These are phyloP conservation scores for Globisporangium orthogonon DNA, from an alignment of 352 stramenopile genomes.

Conservation along the genomic window DNA sequence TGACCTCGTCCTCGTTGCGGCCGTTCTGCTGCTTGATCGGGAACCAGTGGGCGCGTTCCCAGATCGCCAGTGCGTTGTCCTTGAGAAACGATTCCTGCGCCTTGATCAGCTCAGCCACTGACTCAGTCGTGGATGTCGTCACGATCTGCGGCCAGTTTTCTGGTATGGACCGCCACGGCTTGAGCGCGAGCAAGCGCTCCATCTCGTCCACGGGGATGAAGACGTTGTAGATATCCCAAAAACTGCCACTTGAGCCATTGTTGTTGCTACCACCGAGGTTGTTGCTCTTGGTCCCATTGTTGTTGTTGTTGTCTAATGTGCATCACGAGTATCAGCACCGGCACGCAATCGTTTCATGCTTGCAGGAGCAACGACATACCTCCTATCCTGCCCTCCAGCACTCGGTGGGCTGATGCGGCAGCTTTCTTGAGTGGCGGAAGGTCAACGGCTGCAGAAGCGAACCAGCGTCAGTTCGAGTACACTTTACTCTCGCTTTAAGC, in stretches of 20 bases:
- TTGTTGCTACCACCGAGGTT: not conserved
- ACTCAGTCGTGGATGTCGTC: conserved; percentile 9
- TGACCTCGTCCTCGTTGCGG: conserved; percentile 19
- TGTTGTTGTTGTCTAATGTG: not conserved
- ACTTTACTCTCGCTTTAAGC: no score
- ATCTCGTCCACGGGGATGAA: conserved; percentile 16
- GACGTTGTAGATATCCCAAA: conserved; percentile 14
- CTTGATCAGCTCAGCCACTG: conserved; percentile 15
- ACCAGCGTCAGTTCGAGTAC: not conserved
- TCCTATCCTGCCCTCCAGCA: not conserved
- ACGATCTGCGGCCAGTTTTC: conserved; percentile 21
- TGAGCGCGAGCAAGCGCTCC: conserved; percentile 9
- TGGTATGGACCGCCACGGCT: conserved; percentile 11
- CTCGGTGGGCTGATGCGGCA: not conserved
- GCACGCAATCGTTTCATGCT: not conserved
- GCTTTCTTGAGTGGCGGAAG: conserved; percentile 1
- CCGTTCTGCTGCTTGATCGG: conserved; percentile 41
- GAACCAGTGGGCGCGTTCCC: conserved; percentile 44
- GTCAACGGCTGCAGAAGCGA: not conserved
- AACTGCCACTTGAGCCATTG: not conserved
- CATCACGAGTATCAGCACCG: not conserved
- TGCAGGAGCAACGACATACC: not conserved
- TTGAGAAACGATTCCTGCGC: conserved; percentile 28
- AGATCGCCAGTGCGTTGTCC: conserved; percentile 31
- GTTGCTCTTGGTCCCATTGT: not conserved